A percentile compares a stretch with the other conserved stretches of the same genome.
These are phyloP conservation scores for Podaxis pistillaris DNA, from an alignment of 768 basidiomycete genomes.

Conservation along the genomic window DNA sequence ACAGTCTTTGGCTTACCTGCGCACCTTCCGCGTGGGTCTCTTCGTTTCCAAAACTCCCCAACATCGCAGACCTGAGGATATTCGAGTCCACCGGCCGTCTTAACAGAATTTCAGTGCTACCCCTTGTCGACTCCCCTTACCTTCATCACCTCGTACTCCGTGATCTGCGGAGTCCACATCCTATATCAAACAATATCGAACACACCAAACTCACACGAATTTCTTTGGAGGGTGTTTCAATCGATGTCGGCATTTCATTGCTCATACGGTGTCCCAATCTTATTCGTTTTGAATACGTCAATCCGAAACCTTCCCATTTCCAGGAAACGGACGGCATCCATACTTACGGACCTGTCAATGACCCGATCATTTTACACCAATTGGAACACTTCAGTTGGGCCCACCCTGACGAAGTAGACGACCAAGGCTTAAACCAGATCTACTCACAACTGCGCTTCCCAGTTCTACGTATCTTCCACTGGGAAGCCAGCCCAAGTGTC, in stretches of 20 bases:
- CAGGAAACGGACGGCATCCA: neutral
- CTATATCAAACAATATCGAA: neutral
- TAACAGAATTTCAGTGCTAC: neutral
- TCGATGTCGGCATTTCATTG: neutral
- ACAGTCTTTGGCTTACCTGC: neutral
- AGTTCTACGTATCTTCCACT: neutral
- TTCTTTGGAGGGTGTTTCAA: neutral
- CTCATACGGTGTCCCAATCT: conserved; percentile 1
- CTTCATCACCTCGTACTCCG: neutral
- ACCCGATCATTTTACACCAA: neutral
- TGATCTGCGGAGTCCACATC: neutral
- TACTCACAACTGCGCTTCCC: neutral
- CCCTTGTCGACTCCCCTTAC: neutral
- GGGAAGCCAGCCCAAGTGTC: neutral
- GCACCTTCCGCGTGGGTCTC: neutral
- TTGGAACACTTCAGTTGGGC: neutral
- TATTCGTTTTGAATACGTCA: neutral
- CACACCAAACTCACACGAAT: neutral
- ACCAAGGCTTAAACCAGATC: neutral
- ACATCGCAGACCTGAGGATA: neutral
- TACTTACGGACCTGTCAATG: neutral
- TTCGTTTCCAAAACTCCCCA: neutral
- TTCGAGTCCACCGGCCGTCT: neutral
- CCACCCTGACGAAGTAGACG: neutral
- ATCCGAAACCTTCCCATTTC: neutral